These are phyloP conservation scores for Alternaria gansuensis DNA, from an alignment of 2,329 filamentous ascomycete genomes.

Conservation along the genomic window DNA sequence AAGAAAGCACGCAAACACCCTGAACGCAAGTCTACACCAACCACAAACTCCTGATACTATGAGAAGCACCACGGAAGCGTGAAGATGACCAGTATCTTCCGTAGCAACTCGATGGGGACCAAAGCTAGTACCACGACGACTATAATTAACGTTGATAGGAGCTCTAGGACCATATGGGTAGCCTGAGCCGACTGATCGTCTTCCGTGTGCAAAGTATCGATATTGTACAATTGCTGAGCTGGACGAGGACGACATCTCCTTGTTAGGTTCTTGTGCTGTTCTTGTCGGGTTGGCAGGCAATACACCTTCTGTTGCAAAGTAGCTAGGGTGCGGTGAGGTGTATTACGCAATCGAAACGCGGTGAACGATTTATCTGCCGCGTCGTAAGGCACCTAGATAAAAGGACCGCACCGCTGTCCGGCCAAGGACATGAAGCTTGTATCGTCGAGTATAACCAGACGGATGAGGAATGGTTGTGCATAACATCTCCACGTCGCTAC, in stretches of 20 bases:
- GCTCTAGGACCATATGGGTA: no score
- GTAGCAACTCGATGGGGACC: background rate
- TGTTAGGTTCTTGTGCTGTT: slow-evolving; percentile 1
- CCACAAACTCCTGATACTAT: background rate
- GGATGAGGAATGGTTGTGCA: background rate
- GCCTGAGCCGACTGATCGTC: no score
- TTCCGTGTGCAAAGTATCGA: slow-evolving; percentile 4
- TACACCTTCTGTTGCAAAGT: background rate
- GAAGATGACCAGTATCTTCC: background rate
- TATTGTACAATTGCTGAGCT: background rate
- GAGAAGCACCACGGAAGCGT: background rate
- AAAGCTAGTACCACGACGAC: background rate
- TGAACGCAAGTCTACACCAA: background rate
- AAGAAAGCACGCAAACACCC: background rate
- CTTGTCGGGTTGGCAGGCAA: slow-evolving; percentile 1
- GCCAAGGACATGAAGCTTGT: background rate
- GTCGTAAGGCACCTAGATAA: background rate
- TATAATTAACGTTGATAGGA: background rate
- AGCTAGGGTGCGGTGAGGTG: background rate
- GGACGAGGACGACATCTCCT: background rate
- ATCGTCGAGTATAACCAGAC: background rate
- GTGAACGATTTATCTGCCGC: slow-evolving; percentile 3
- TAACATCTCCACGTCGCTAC: slow-evolving; percentile 1
- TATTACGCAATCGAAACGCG: background rate
- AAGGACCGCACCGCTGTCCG: background rate